These are phyloP conservation scores for Kodamaea sp. DNA, from an alignment of 1,139 yeast species.

Conservation along the genomic window DNA sequence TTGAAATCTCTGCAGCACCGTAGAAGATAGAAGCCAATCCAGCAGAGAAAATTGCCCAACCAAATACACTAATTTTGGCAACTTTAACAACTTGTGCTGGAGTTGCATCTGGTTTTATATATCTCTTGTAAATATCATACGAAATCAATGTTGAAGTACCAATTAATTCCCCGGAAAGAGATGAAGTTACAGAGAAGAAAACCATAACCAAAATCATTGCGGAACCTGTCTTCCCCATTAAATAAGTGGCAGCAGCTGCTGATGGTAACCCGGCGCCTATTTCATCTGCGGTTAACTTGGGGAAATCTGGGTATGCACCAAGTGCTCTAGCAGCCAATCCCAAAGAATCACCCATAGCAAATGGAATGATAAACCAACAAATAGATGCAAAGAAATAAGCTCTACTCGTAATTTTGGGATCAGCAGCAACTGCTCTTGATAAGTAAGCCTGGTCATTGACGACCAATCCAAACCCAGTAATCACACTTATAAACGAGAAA, in stretches of 20 bases:
- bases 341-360: constrained; percentile 40
- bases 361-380: constrained; percentile 41
- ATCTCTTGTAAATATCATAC: constrained; percentile 45
- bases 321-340: constrained; percentile 39
- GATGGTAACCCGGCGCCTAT: constrained; percentile 40
- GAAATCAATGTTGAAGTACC: constrained; percentile 46
- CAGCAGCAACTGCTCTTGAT: constrained; percentile 34
- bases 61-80: constrained; percentile 37
- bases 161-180: constrained; percentile 47
- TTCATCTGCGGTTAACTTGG: constrained; percentile 19
- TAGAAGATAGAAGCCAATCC: constrained; percentile 42
- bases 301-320: constrained; percentile 25
- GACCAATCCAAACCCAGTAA: constrained; percentile 56
- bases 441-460: constrained; percentile 63
- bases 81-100: constrained; percentile 37
- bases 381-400: constrained; percentile 45
- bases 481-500: constrained; percentile 29
- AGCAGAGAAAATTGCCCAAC: constrained; percentile 27
- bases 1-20: constrained; percentile 20
- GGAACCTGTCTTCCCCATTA: constrained; percentile 45
- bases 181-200: constrained; percentile 48
- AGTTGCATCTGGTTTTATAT: constrained; percentile 40
- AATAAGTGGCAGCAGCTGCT: constrained; percentile 39
- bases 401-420: constrained; percentile 30
- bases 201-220: constrained; percentile 42